Base-by-base conservation (phyloP, 2,329 filamentous ascomycete genomes). In the Pestalotiopsis fici region DNA sequence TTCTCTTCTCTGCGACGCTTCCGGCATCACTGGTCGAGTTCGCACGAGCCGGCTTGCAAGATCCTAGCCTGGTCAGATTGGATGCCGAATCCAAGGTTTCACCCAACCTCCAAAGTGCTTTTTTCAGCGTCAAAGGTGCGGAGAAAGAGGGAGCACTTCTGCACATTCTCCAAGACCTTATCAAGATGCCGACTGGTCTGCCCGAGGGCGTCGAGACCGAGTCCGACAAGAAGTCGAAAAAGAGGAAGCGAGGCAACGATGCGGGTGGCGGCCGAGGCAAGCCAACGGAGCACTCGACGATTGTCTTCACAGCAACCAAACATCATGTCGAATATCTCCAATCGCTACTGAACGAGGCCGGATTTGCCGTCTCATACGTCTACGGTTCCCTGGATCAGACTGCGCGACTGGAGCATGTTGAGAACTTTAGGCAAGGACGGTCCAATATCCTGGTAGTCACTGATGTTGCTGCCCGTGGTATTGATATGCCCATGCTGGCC, bases 41-140 rank as follows among this genome's bases (percentile, higher is more conserved):
- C 77, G 96, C 96, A 4, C 88, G 95, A 69, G 96, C 96, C 64
- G 96, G 96, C 71, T 82, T 98, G 25, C 94, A 98, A 76, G 96
- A 99, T 63, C 96, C 96, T 0, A 94, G 90, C 69, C 87, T 99
- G 3, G 91, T 99, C 54, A 90, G 97, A 74, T 82, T 99, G 31
- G 96, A 99, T 78, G 93, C 94, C 0, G 96, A 99, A 78, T 95
- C 93, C 74, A 99, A 99, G 79, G 91, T 99, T 4, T 98, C 97
- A 0, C 95, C 96, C 0, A 95, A 98, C 74, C 86, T 99, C n/a
- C 90, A 98, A 78, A 97, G 91, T 74, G 95, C 93, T 0, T 99
- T 98, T 81, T 98, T 99, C 79, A 92, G 91, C 1, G 88, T 98
- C 73, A 99, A 98, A 78, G 91, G 92, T 65, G 91, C 90, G 1